Conservation (phyloP, 257 asterid genomes). For the Scutellaria minor region DNA sequence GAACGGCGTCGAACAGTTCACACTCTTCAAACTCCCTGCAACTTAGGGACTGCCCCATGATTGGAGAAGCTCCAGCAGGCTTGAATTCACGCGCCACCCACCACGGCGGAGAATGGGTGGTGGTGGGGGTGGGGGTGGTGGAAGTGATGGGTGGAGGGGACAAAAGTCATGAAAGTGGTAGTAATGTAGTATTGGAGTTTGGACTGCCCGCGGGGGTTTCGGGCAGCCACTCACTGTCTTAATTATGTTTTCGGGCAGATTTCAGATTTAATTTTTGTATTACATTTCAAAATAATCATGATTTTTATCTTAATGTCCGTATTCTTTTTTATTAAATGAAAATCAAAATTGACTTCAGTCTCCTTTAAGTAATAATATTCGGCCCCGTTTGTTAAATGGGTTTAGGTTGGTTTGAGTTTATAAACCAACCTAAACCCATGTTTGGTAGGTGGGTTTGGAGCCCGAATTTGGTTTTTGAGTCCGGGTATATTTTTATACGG, state of each 20-base stretch:
- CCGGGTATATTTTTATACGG: no score
- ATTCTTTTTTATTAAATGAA: no score
- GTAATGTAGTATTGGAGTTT: slow-evolving; percentile 47
- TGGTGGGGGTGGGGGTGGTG: slow-evolving; percentile 34
- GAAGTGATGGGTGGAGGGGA: slow-evolving; percentile 34
- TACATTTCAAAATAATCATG: background rate
- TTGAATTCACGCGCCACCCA: slow-evolving; percentile 60
- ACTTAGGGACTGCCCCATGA: slow-evolving; percentile 78
- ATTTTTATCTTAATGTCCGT: no score
- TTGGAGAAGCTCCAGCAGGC: background rate
- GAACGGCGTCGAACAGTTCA: slow-evolving; percentile 64
- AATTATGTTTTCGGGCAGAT: slow-evolving; percentile 47
- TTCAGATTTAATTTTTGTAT: slow-evolving; percentile 36
- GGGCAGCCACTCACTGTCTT: slow-evolving; percentile 46
- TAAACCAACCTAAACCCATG: no score
- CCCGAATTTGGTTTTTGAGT: no score
- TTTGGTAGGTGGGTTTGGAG: no score
- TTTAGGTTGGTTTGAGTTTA: no score
- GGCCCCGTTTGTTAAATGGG: no score
- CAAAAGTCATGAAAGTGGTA: slow-evolving; percentile 8
- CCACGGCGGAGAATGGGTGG: slow-evolving; percentile 54
- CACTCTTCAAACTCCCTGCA: slow-evolving; percentile 52
- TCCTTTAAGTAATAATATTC: no score
- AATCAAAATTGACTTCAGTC: no score
- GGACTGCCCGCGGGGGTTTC: slow-evolving; percentile 54